Percentiles rank a stretch among this genome's conserved stretches.
These are phyloP conservation scores for Blastomyces percursus DNA, from an alignment of 2,329 filamentous ascomycete genomes.

Conservation along the genomic window DNA sequence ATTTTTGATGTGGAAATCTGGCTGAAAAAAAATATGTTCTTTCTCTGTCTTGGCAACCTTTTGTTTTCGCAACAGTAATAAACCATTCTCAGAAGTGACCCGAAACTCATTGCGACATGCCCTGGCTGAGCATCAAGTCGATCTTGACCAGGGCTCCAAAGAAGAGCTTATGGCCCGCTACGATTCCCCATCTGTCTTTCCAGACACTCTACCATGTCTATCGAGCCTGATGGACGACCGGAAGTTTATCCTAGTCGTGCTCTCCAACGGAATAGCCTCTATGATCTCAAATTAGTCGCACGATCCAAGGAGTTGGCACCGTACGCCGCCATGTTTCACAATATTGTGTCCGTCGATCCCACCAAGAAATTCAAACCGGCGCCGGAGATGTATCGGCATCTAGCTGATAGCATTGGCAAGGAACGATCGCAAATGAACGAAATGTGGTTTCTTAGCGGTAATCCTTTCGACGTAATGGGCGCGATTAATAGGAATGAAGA, in stretches of 20 bases:
- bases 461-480: conserved; percentile 63
- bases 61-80: no score
- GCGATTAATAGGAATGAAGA: conserved; percentile 50
- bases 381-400: conserved; percentile 49
- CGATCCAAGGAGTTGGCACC: conserved; percentile 46
- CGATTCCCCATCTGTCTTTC: conserved; percentile 52
- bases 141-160: conserved; percentile 37
- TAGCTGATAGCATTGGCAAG: conserved; percentile 43
- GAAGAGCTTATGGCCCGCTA: conserved; percentile 52
- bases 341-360: conserved; percentile 52
- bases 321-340: conserved; percentile 40
- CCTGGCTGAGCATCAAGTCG: conserved; percentile 44
- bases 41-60: no score
- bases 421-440: conserved; percentile 33
- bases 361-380: conserved; percentile 55
- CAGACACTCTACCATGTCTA: conserved; percentile 50
- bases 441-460: conserved; percentile 60
- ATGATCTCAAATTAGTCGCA: conserved; percentile 52
- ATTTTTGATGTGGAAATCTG: no score
- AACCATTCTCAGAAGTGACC: conserved; percentile 54
- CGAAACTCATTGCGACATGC: conserved; percentile 52
- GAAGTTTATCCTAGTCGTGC: conserved; percentile 48
- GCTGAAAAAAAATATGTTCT: no score
- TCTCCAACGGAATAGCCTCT: conserved; percentile 56
- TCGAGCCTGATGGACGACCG: conserved; percentile 33